A percentile compares a stretch with the other conserved stretches of the same genome.
These are phyloP conservation scores for Scytalidium sp. DNA, from an alignment of 2,329 filamentous ascomycete species.

Conservation along the genomic window DNA sequence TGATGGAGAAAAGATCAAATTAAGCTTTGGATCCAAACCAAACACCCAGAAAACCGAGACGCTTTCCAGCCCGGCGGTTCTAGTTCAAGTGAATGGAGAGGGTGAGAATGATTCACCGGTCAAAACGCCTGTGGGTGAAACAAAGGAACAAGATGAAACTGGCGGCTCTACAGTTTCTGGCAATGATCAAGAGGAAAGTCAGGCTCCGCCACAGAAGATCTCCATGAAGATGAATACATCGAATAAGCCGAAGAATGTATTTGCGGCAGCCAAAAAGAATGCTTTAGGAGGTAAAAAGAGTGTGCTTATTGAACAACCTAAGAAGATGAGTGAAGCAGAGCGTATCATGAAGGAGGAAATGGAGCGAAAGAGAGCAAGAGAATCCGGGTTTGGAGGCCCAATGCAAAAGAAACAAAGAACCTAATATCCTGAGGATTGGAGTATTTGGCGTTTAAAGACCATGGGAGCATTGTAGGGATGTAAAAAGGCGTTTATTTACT, in stretches of 20 bases:
- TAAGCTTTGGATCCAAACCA: conserved; percentile 56
- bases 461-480: conserved; percentile 5
- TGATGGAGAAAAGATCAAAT: conserved; percentile 73
- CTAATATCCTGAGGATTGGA: conserved; percentile 10
- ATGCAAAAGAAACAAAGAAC: conserved; percentile 55
- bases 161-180: conserved; percentile 6
- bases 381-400: conserved; percentile 40
- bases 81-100: background rate
- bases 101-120: background rate
- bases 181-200: conserved; percentile 6
- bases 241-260: conserved; percentile 74
- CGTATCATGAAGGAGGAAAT: conserved; percentile 86
- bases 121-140: background rate
- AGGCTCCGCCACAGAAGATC: conserved; percentile 36
- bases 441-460: conserved; percentile 14
- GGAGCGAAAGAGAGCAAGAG: conserved; percentile 62
- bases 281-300: conserved; percentile 64
- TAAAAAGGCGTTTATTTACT: conserved; percentile 3
- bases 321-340: conserved; percentile 86
- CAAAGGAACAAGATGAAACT: conserved; percentile 6
- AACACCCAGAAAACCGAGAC: conserved; percentile 15
- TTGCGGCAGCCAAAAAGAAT: conserved; percentile 66
- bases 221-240: conserved; percentile 66
- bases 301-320: conserved; percentile 56
- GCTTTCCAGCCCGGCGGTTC: background rate